A percentile compares a stretch with the other conserved stretches of the same genome.
Conservation (phyloP, 768 basidiomycete species). For the Auriscalpium vulgare region DNA sequence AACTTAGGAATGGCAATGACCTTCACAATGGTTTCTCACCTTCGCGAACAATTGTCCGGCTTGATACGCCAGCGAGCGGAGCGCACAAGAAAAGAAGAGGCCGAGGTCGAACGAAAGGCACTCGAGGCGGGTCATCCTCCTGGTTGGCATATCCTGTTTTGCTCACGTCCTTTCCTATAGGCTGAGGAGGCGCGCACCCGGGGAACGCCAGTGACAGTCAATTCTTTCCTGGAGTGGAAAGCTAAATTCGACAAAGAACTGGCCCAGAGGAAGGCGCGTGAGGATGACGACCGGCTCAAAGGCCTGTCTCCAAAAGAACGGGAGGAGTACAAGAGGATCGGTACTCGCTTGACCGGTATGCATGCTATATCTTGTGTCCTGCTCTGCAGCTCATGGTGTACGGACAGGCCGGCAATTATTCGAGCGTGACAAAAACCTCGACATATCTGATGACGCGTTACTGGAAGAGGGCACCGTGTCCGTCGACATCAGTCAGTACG, state of each 20-base stretch:
- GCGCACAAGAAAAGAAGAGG: conserved; percentile 48
- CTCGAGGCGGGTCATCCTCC: conserved; percentile 52
- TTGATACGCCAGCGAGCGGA: conserved; percentile 57
- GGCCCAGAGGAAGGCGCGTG: conserved; percentile 45
- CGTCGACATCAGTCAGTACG: conserved; percentile 87
- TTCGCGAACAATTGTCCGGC: conserved; percentile 66
- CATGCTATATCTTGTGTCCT: conserved; percentile 4
- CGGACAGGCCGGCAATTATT: conserved; percentile 82
- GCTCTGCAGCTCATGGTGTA: neutral
- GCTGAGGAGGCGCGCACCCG: conserved; percentile 81
- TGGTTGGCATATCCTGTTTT: neutral
- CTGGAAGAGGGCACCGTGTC: conserved; percentile 82
- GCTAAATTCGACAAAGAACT: conserved; percentile 66
- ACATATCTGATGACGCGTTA: conserved; percentile 65
- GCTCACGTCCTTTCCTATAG: conserved; percentile 30
- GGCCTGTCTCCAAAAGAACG: conserved; percentile 69
- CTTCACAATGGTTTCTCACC: conserved; percentile 82
- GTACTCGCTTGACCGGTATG: conserved; percentile 62
- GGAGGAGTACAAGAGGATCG: conserved; percentile 70
- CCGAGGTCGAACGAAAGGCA: conserved; percentile 63
- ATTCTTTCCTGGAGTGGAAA: conserved; percentile 80
- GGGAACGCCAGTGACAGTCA: conserved; percentile 85
- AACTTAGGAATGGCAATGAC: conserved; percentile 97
- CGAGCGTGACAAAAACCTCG: conserved; percentile 68
- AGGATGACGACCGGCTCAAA: conserved; percentile 75